phyloP scores from a whole-genome alignment of 352 stramenopile species.

The Lagenidium giganteum region DNA sequence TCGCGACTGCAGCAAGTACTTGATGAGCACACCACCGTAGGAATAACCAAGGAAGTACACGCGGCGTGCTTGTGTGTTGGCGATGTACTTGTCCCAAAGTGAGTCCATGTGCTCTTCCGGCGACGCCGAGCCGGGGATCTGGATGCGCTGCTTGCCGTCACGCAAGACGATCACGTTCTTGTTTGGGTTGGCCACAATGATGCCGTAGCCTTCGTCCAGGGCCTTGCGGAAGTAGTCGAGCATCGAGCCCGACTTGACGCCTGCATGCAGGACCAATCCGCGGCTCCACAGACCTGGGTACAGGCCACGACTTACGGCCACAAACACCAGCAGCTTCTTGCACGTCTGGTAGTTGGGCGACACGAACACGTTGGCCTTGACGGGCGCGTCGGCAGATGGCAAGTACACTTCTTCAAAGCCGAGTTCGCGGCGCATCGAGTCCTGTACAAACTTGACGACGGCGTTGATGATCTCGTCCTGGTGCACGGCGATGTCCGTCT shows the following conservation, averaged over 20 bases:
- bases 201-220: conserved; percentile 78
- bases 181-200: conserved; percentile 87
- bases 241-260: conserved; percentile 84
- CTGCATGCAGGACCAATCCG: conserved; percentile 75
- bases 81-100: conserved; percentile 82
- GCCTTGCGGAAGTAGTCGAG: conserved; percentile 87
- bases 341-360: conserved; percentile 76
- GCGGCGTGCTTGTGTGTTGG: conserved; percentile 42
- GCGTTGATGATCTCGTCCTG: conserved; percentile 87
- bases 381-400: conserved; percentile 52
- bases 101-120: conserved; percentile 88
- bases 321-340: conserved; percentile 83
- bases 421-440: conserved; percentile 80
- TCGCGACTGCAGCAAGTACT: conserved; percentile 84
- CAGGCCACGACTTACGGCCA: conserved; percentile 73
- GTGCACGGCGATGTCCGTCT: conserved; percentile 82
- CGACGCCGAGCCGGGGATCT: conserved; percentile 78
- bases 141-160: conserved; percentile 74
- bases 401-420: conserved; percentile 77
- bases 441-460: conserved; percentile 81
- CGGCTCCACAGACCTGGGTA: conserved; percentile 85
- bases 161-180: conserved; percentile 85
- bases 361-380: conserved; percentile 84
- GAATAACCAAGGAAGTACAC: conserved; percentile 88
- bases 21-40: conserved; percentile 85